Evolutionary conservation across 2,329 filamentous ascomycete species (phyloP), one percentile per base, ranked within the genome.

Genomic region (Lachnellula arida): DNA sequence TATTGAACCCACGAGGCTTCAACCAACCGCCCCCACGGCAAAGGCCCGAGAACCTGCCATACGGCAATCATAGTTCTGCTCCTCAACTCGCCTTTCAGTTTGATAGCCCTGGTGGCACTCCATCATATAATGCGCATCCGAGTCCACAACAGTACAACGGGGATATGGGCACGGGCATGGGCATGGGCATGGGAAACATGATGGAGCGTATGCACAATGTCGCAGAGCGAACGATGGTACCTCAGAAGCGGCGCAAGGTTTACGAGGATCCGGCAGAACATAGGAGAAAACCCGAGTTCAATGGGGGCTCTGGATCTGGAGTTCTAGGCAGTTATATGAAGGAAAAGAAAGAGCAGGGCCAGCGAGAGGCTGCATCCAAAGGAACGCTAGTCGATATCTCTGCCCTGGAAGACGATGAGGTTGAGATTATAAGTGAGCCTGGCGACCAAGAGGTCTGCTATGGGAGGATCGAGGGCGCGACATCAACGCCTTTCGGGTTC

Each of bases 201-300:
- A 82, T 96, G 46, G 89, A 95, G 70, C 81, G 84, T 34, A 78
- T 91, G 68, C 89, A 92, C 69, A 85, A 87, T 62, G 81, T 95
- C 14, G 81, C 89, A 62, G 80, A 86, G 51, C 87, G 91, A 25
- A 75, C 76, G 70, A 67, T 76, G 32, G 77, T 79, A 2, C 82
- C 88, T 19, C 74, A 78, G 28, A 93, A 93, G 73, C 84, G 85
- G 51, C 74, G 84, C 52, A 91, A 84, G 67, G 71, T 81, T 8
- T 74, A 78, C 14, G 68, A 72, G 19, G 74, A 77, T 8, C 35
- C 49, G 48, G 74, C 78, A 35, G 69, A 76, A 48, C 69, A 75
- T 17, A 65, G 73, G 22, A 72, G 71, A 40, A 77, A 75, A 52
- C 68, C 69, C 39, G 68, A 71, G 2, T 79, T 80, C 65, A 70